Evolutionary conservation across 345 rosid genomes (phyloP).

Genomic region (Nasturtium officinale): DNA sequence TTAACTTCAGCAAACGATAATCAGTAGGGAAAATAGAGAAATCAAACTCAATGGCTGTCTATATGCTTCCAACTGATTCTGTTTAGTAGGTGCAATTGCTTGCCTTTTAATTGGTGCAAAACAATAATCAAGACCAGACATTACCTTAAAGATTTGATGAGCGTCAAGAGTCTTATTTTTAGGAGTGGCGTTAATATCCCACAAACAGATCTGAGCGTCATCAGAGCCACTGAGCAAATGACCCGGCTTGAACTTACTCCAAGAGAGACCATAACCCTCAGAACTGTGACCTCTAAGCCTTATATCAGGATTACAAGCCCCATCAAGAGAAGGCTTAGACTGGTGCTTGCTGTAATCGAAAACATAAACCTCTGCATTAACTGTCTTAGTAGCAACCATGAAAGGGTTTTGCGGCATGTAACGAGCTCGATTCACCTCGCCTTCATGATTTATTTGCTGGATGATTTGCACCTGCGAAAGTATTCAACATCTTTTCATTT

Average conservation of each 20-base stretch:
- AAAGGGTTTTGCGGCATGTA: slow-evolving; percentile 97
- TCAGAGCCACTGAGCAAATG: slow-evolving; percentile 96
- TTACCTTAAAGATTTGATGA: slow-evolving; percentile 78
- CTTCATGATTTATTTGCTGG: slow-evolving; percentile 97
- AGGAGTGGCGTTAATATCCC: slow-evolving; percentile 86
- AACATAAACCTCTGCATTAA: slow-evolving; percentile 91
- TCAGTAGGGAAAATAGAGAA: slow-evolving; percentile 8
- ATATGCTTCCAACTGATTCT: neutral
- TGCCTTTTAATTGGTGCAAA: slow-evolving; percentile 12
- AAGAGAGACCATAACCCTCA: slow-evolving; percentile 94
- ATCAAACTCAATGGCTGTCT: neutral
- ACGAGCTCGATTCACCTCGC: slow-evolving; percentile 97
- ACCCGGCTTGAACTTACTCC: slow-evolving; percentile 94
- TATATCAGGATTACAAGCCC: slow-evolving; percentile 85
- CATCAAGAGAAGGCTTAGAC: slow-evolving; percentile 92
- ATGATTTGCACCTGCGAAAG: slow-evolving; percentile 78
- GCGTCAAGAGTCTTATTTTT: slow-evolving; percentile 88
- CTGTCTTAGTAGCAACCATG: slow-evolving; percentile 91
- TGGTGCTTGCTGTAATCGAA: slow-evolving; percentile 94
- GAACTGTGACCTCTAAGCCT: slow-evolving; percentile 93
- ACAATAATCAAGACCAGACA: neutral
- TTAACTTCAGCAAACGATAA: slow-evolving; percentile 32
- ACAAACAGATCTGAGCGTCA: slow-evolving; percentile 96
- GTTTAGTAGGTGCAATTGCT: neutral
- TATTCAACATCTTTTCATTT: neutral